These are phyloP conservation scores for Hapsidospora chrysogenum DNA, from an alignment of 495 filamentous ascomycete species.

Conservation along the genomic window DNA sequence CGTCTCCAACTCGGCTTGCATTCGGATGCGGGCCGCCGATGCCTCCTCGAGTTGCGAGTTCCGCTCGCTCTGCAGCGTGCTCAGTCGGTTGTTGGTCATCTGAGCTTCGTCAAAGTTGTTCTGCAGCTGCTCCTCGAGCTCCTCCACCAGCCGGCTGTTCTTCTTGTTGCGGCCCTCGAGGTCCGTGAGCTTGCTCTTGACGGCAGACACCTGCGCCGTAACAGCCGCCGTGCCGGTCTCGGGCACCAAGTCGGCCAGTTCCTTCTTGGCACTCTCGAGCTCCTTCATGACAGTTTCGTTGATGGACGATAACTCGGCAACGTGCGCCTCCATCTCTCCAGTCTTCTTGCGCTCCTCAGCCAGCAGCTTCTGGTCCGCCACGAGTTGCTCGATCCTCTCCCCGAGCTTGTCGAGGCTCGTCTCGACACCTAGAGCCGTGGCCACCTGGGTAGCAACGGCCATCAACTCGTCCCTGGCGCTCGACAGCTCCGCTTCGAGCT, in stretches of 20 bases:
- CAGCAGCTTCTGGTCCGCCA: constrained; percentile 28
- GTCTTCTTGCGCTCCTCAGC: constrained; percentile 39
- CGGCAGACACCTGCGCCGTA: constrained; percentile 49
- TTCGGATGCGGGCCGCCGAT: constrained; percentile 27
- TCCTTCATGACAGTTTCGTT: constrained; percentile 39
- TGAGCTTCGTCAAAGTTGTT: constrained; percentile 89
- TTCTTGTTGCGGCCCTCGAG: constrained; percentile 54
- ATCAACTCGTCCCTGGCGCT: constrained; percentile 54
- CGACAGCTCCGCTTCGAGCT: constrained; percentile 50
- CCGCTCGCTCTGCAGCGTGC: constrained; percentile 52
- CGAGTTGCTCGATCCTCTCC: constrained; percentile 33
- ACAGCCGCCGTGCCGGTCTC: constrained; percentile 17
- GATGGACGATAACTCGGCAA: constrained; percentile 31
- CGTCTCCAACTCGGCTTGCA: constrained; percentile 39
- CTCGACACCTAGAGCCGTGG: constrained; percentile 34
- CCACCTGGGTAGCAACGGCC: constrained; percentile 39
- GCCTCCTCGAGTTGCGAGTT: constrained; percentile 44
- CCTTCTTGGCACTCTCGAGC: constrained; percentile 30
- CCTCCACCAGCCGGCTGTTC: constrained; percentile 78
- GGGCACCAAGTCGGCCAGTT: constrained; percentile 25
- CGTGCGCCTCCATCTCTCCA: constrained; percentile 26
- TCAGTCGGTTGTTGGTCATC: constrained; percentile 58
- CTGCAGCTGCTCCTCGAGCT: constrained; percentile 93
- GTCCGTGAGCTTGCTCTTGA: constrained; percentile 54
- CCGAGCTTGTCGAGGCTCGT: constrained; percentile 36